Percentiles rank a stretch among this genome's conserved stretches.
phyloP scores from a whole-genome alignment of 2,329 filamentous ascomycete species.

The Venturiaceae sp. region DNA sequence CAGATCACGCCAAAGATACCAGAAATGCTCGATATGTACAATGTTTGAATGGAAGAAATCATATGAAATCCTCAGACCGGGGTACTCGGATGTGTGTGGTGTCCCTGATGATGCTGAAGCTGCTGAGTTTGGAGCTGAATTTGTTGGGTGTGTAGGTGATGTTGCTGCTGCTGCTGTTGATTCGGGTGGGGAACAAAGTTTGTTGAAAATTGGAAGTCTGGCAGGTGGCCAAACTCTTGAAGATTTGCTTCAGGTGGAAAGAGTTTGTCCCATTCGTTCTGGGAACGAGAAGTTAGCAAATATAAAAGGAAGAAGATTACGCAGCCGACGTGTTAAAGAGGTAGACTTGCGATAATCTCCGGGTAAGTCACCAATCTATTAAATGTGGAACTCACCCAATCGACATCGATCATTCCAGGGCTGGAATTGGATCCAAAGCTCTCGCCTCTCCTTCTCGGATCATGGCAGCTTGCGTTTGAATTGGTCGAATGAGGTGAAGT shows the following conservation, averaged over 20 bases:
- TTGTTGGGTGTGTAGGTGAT: background rate
- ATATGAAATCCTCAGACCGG: background rate
- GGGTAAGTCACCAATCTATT: background rate
- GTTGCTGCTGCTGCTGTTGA: background rate
- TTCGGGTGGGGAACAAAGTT: background rate
- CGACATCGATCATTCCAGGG: conserved; percentile 39
- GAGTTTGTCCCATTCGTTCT: conserved; percentile 38
- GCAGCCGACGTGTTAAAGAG: background rate
- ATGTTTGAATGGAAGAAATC: background rate
- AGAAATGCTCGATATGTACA: too few relatives aligned
- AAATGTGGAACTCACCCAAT: conserved; percentile 48
- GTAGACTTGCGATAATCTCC: background rate
- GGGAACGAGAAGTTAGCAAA: background rate
- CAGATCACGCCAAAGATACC: too few relatives aligned
- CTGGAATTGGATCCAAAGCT: background rate
- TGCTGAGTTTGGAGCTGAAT: background rate
- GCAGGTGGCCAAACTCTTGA: background rate
- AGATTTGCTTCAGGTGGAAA: conserved; percentile 27
- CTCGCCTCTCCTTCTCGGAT: background rate
- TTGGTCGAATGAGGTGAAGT: background rate
- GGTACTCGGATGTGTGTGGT: background rate
- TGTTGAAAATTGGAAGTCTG: conserved; percentile 4
- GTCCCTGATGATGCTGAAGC: background rate
- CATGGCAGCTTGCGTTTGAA: background rate
- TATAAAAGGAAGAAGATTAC: background rate